These are phyloP conservation scores for Russula foetens DNA, from an alignment of 768 basidiomycete genomes.

Conservation along the genomic window DNA sequence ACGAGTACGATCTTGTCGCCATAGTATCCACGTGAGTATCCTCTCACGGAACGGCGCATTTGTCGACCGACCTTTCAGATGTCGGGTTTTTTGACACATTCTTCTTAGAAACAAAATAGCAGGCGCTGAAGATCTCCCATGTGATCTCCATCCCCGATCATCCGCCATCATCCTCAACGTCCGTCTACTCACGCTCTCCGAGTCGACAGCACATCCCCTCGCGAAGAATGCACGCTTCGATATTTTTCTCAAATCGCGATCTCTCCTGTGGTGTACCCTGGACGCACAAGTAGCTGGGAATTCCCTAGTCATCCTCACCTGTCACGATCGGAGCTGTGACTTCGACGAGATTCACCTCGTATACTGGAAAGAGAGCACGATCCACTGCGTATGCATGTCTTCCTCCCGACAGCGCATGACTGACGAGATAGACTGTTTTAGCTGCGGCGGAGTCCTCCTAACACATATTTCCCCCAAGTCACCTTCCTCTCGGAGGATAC, in stretches of 20 bases:
- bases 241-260: constrained; percentile 13
- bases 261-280: constrained; percentile 8
- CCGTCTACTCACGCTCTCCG: constrained; percentile 12
- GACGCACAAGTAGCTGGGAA: constrained; percentile 12
- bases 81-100: background rate
- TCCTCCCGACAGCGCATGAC: background rate
- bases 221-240: constrained; percentile 7
- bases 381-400: constrained; percentile 2
- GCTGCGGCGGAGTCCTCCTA: constrained; percentile 13
- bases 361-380: constrained; percentile 11
- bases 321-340: constrained; percentile 9
- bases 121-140: background rate
- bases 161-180: constrained; percentile 8
- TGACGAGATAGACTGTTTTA: background rate
- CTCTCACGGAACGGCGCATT: too few species aligned
- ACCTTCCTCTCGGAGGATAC: constrained; percentile 12
- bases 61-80: background rate
- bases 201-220: constrained; percentile 7
- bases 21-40: constrained; percentile 9
- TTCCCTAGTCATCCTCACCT: constrained; percentile 11
- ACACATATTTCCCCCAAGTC: constrained; percentile 12
- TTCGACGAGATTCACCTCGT: constrained; percentile 14
- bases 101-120: background rate
- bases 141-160: background rate
- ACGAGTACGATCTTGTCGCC: constrained; percentile 11